A percentile compares a stretch with the other conserved stretches of the same genome.
phyloP scores from a whole-genome alignment of 805 yeast genomes.

The Kuraishia hungarica region DNA sequence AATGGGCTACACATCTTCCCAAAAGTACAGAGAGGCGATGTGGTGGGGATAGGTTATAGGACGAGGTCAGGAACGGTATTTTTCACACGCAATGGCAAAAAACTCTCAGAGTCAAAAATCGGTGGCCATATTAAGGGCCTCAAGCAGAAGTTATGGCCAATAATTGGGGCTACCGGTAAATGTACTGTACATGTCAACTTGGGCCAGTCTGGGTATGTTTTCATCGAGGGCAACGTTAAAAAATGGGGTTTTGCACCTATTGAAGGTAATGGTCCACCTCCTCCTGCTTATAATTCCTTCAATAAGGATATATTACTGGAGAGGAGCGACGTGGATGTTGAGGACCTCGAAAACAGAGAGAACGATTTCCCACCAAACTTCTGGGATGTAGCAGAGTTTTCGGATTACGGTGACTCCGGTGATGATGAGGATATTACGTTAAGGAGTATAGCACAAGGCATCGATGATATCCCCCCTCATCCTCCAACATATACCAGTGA shows the following conservation, averaged over 20 bases:
- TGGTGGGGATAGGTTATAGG: slow-evolving; percentile 85
- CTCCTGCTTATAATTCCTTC: slow-evolving; percentile 84
- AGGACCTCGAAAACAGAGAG: slow-evolving; percentile 26
- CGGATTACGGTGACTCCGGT: slow-evolving; percentile 23
- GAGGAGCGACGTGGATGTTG: slow-evolving; percentile 42
- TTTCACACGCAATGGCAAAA: slow-evolving; percentile 92
- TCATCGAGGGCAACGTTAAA: slow-evolving; percentile 86
- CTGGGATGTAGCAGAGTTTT: slow-evolving; percentile 30
- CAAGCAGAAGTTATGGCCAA: slow-evolving; percentile 73
- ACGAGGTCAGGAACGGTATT: slow-evolving; percentile 79
- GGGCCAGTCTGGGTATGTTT: slow-evolving; percentile 86
- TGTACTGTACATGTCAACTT: slow-evolving; percentile 82
- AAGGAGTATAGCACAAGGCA: slow-evolving; percentile 4
- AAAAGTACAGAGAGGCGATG: slow-evolving; percentile 69
- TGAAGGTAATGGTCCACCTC: slow-evolving; percentile 83
- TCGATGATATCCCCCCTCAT: slow-evolving; percentile 23
- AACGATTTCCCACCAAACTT: slow-evolving; percentile 51
- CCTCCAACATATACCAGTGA: slow-evolving; percentile 29
- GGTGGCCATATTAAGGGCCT: slow-evolving; percentile 76
- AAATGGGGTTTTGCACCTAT: slow-evolving; percentile 95
- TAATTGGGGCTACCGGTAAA: slow-evolving; percentile 75
- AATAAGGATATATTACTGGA: slow-evolving; percentile 73
- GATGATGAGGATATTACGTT: slow-evolving; percentile 33
- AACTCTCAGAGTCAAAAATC: slow-evolving; percentile 68
- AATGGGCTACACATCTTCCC: slow-evolving; percentile 50